Base-by-base conservation (phyloP, 805 yeast genomes). In the Blastobotrys muscicola region DNA sequence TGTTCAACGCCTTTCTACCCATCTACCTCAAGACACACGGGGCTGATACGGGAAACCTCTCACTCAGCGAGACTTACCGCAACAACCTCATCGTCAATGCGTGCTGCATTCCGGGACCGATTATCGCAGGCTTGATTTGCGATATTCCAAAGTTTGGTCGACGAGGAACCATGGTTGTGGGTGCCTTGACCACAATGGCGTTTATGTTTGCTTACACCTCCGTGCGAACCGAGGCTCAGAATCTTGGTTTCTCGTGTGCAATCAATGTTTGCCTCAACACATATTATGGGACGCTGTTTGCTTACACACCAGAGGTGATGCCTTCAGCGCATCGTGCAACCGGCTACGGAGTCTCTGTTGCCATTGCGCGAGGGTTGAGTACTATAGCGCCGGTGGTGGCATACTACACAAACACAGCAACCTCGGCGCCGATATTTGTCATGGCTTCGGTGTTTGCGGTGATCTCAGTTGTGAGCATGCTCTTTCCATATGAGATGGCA, bases 281-380 rank as follows among this genome's bases (percentile, higher is more conserved):
- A 44, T 74, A 74, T 54, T 78, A 75, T 55, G 81, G 78, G 3
- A 72, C 74, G 15, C 60, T 79, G 14, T 79, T 76, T 53, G 84
- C 83, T 3, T 78, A 76, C 54, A 77, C 83, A 2, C 85, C 84
- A 0, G 82, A 79, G 54, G 73, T 75, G 16, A 69, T 79, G 58
- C 79, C 79, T 33, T 61, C 75, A 0, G 58, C 64, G 41, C 67
- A 69, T 13, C 61, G 76, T 57, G 78, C 79, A 11, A 78, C 84
- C 1, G 84, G 80, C 38, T 72, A 73, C 36, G 80, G 82, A 3
- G 50, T 78, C 12, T 74, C 79, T 7, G 68, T 81, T n/a, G 75
- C 76, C 5, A 65, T 67, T 30, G 71, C 69, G 44, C 53, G 76
- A 41, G 55, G 69, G n/a, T 51, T 69, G 42, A 73, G 75, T 9